Evolutionary conservation across 2,329 filamentous ascomycete species (phyloP).

Genomic region (Neonectria neomacrospora): DNA sequence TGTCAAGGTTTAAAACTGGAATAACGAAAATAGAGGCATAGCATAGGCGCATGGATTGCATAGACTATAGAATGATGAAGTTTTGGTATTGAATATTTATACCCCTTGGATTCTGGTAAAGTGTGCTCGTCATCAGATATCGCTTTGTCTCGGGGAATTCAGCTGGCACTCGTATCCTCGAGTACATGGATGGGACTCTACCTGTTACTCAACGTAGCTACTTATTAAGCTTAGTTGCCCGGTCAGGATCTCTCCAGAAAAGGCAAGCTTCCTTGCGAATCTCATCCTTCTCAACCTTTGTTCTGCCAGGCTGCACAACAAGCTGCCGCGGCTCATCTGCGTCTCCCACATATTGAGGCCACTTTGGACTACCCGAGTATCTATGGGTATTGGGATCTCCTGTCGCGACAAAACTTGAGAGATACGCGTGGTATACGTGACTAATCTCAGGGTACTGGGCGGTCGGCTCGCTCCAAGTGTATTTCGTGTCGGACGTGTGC

Average conservation of each 20-base stretch:
- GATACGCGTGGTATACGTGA: conserved; percentile 50
- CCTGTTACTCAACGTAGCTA: conserved; percentile 24
- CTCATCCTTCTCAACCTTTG: conserved; percentile 47
- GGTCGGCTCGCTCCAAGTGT: conserved; percentile 51
- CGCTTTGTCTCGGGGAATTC: too few species aligned
- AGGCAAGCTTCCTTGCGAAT: conserved; percentile 49
- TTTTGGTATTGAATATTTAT: not conserved
- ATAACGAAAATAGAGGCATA: not conserved
- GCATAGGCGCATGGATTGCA: not conserved
- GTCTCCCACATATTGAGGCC: conserved; percentile 31
- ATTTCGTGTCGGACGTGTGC: conserved; percentile 50
- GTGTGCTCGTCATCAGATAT: too few species aligned
- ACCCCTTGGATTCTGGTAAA: not conserved
- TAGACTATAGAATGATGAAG: not conserved
- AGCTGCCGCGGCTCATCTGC: conserved; percentile 40
- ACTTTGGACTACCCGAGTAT: conserved; percentile 35
- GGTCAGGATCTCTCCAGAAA: conserved; percentile 51
- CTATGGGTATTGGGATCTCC: conserved; percentile 49
- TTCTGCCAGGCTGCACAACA: conserved; percentile 47
- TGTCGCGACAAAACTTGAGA: conserved; percentile 51
- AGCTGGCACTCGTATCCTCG: too few species aligned
- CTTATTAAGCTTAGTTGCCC: conserved; percentile 50
- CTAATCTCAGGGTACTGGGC: conserved; percentile 52
- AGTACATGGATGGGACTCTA: too few species aligned
- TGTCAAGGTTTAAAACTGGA: conserved; percentile 5